Percentiles rank a stretch among this genome's conserved stretches.
phyloP scores from a whole-genome alignment of 768 basidiomycete species.

The Leccinum disarticulatum region DNA sequence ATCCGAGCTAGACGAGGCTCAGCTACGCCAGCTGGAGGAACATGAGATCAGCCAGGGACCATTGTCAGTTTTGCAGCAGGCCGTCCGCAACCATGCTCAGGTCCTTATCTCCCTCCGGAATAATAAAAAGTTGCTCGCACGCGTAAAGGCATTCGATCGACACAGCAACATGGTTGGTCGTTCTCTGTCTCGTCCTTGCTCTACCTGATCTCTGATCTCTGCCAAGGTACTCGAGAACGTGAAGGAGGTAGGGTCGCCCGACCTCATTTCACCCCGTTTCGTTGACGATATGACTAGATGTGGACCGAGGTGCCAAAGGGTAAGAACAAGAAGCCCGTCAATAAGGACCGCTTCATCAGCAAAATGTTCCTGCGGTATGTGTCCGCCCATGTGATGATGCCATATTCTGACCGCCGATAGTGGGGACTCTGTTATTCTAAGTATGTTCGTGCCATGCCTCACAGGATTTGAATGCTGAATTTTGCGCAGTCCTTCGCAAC shows the following conservation, averaged over 20 bases:
- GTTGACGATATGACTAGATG: constrained; percentile 61
- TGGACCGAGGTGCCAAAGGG: constrained; percentile 99
- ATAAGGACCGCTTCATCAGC: constrained; percentile 99
- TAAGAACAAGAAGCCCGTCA: constrained; percentile 97
- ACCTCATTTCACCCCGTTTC: constrained; percentile 1
- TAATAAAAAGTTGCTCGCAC: constrained; percentile 95
- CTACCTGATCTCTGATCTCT: constrained; percentile 10
- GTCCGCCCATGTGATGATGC: constrained; percentile 2
- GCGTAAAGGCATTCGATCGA: constrained; percentile 98
- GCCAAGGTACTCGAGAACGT: constrained; percentile 94
- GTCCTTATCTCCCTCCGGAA: constrained; percentile 96
- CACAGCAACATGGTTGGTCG: constrained; percentile 94
- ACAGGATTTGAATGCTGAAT: constrained; percentile 33
- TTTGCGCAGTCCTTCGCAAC: constrained; percentile 67
- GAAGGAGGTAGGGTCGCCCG: constrained; percentile 69
- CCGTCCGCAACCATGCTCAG: constrained; percentile 96
- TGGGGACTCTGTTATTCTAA: constrained; percentile 96
- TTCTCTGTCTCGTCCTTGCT: background rate
- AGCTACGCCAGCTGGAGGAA: constrained; percentile 93
- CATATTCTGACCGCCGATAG: constrained; percentile 39
- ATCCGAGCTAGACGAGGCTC: constrained; percentile 96
- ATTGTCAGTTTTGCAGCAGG: constrained; percentile 92
- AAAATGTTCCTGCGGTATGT: constrained; percentile 95
- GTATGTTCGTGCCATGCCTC: constrained; percentile 49
- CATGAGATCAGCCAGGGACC: constrained; percentile 99